Base-by-base conservation (phyloP, 2,329 filamentous ascomycete species). In the Epichloe baconii region DNA sequence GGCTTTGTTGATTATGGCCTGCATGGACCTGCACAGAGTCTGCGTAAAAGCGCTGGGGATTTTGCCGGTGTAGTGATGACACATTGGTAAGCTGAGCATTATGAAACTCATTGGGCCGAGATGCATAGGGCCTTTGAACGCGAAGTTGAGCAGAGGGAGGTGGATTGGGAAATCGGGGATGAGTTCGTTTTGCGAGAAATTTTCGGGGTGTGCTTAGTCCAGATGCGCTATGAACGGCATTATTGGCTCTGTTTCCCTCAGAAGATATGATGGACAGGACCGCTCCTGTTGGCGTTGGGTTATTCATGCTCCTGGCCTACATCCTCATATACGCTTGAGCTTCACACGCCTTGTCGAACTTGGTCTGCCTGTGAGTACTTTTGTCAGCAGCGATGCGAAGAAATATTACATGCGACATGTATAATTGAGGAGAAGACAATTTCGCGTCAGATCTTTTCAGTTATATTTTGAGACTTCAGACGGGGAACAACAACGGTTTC, bases 371-470 rank as follows among this genome's bases (percentile, higher is more conserved):
- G 26, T 26, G 35, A 45, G 26, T 17, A 11, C 17, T 36, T 10
- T 8, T 48, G 44, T 53, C 31, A 53, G 44, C 31, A 47, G 34
- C 23, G 34, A 34, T 37, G 8, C 19, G 14, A 4, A 26, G 15
- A 19, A 17, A 11, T n/a, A 15, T n/a, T 11, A 6, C 38, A 45
- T 46, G 21, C 19, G 44, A 21, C 15, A 17, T 12, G 17, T 34
- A 31, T 17, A 42, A 48, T 49, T 47, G 38, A 35, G 43, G 8
- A 34, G 54, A 43, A 44, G 44, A 43, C 8, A 50, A 43, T 52
- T 56, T 54, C 55, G 58, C 57, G 74, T 86, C 83, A 86, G 83
- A 77, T 86, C 82, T 86, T 86, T 85, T 85, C 80, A 85, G 80
- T 85, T 78, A 75, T 63, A 66, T 59, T 61, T 61, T 66, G 51